Evolutionary conservation across 352 stramenopile genomes (phyloP), one percentile per base, ranked within the genome.

Genomic region (Pseudoperonospora humuli): DNA sequence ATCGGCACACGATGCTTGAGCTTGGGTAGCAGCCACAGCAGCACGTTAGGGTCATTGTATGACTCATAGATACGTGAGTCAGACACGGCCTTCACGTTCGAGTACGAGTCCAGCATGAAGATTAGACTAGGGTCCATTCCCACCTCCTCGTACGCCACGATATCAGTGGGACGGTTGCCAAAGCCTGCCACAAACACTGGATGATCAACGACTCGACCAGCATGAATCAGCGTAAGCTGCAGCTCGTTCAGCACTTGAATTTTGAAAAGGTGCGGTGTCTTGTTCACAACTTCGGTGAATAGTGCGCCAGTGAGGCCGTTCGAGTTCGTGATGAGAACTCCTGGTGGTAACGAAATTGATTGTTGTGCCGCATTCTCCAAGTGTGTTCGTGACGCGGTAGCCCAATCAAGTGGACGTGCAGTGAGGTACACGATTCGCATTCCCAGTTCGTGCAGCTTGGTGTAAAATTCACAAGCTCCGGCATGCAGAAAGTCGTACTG

Each of bases 171-270:
- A n/a, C 79, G 76, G 35, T 92, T 92, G 21, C 79, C 79, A 57
- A 92, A 92, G 13, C 79, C 79, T n/a, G 73, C 68, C n/a, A 92
- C 76, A 27, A 87, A 92, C 14, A 92, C 73, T 1, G 79, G 79
- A 28, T 86, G 76, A 46, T 87, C 71, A 5, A 63, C 69, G 15
- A 79, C 43, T 35, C 79, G 76, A 7, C 79, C 79, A 20, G 74
- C 79, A 33, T 87, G 70, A 47, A 92, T 92, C 21, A 86, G 66
- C 7, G 73, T 85, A 8, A 89, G 58, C 57, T 89, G 76, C 27
- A 92, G 65, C 59, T 86, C 71, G 44, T 89, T 88, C 20, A 92
- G 45, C 34, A 92, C 76, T 42, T 85, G 70, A 7, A 74, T 70
- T 48, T 92, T 92, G 54, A 92, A 92, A 19, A 92, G 35, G 39